phyloP scores from a whole-genome alignment of 768 basidiomycete genomes.

The Pisolithus orientalis region DNA sequence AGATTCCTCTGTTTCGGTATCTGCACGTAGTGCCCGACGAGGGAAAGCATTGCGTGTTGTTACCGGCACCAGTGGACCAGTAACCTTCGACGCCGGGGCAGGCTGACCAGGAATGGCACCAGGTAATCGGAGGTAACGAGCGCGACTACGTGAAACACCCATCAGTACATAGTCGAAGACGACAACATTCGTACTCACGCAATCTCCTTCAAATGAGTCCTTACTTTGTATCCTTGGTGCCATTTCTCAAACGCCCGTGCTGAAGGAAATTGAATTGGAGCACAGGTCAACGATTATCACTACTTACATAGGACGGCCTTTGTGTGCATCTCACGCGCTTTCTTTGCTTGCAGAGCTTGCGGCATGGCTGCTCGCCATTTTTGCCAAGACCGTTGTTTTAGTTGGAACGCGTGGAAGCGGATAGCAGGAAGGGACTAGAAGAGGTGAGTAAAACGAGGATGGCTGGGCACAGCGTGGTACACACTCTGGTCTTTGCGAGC shows the following conservation, averaged over 20 bases:
- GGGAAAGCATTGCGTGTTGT: constrained; percentile 25
- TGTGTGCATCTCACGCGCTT: constrained; percentile 58
- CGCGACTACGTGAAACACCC: constrained; percentile 45
- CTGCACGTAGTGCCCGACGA: constrained; percentile 19
- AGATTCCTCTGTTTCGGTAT: constrained; percentile 29
- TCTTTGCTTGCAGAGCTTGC: constrained; percentile 54
- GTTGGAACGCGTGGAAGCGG: constrained; percentile 58
- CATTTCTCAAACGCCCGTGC: constrained; percentile 60
- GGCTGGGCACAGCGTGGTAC: constrained; percentile 9
- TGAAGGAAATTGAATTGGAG: constrained; percentile 6
- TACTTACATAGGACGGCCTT: constrained; percentile 52
- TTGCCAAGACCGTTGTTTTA: constrained; percentile 57
- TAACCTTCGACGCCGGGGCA: constrained; percentile 22
- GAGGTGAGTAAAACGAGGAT: constrained; percentile 6
- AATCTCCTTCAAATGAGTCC: constrained; percentile 71
- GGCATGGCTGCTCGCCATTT: constrained; percentile 70
- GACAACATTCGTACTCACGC: constrained; percentile 50
- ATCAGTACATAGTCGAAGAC: constrained; percentile 21
- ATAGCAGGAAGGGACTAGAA: constrained; percentile 72
- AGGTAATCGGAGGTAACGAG: constrained; percentile 74
- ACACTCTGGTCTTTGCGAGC: constrained; percentile 69
- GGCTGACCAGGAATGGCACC: constrained; percentile 39
- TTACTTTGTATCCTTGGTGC: constrained; percentile 62
- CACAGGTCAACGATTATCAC: background rate
- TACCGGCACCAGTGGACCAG: constrained; percentile 20